Conservation (phyloP, 2,329 filamentous ascomycete genomes). For the Ceratocystis diversiconidia region DNA sequence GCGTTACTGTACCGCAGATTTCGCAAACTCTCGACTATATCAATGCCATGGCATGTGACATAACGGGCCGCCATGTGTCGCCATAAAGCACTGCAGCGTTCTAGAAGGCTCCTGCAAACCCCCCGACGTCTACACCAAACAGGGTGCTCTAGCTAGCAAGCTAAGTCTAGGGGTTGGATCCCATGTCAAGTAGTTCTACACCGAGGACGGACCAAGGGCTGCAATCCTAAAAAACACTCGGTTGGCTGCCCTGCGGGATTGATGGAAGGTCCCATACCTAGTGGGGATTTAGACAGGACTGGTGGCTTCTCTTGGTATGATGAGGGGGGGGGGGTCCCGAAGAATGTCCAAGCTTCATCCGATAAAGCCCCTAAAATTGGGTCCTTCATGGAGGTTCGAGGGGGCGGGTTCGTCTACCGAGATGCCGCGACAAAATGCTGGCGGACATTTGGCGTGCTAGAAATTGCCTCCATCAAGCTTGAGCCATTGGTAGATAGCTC, state of each 20-base stretch:
- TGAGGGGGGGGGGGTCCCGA: slow-evolving; percentile 29
- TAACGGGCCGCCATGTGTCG: slow-evolving; percentile 52
- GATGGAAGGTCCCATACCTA: slow-evolving; percentile 44
- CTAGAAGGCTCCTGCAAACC: slow-evolving; percentile 39
- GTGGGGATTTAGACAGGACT: slow-evolving; percentile 42
- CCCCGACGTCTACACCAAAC: slow-evolving; percentile 44
- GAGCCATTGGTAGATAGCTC: slow-evolving; percentile 40
- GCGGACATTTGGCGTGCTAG: slow-evolving; percentile 60
- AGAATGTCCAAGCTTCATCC: slow-evolving; percentile 43
- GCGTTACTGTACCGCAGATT: slow-evolving; percentile 43
- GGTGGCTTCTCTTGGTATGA: slow-evolving; percentile 49
- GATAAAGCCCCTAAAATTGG: slow-evolving; percentile 38
- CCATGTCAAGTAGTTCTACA: slow-evolving; percentile 51
- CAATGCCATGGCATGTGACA: slow-evolving; percentile 56
- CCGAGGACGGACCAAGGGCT: slow-evolving; percentile 28
- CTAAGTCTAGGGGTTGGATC: slow-evolving; percentile 53
- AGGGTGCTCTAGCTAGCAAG: slow-evolving; percentile 37
- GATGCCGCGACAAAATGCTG: slow-evolving; percentile 45
- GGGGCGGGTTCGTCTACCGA: slow-evolving; percentile 52
- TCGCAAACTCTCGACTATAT: slow-evolving; percentile 47
- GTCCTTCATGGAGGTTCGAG: slow-evolving; percentile 40
- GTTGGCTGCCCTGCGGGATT: slow-evolving; percentile 40
- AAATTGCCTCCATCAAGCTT: slow-evolving; percentile 48
- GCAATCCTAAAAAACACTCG: slow-evolving; percentile 28
- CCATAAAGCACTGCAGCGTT: slow-evolving; percentile 52